phyloP scores from a whole-genome alignment of 306 rosid species.

The Rosa rugosa region DNA sequence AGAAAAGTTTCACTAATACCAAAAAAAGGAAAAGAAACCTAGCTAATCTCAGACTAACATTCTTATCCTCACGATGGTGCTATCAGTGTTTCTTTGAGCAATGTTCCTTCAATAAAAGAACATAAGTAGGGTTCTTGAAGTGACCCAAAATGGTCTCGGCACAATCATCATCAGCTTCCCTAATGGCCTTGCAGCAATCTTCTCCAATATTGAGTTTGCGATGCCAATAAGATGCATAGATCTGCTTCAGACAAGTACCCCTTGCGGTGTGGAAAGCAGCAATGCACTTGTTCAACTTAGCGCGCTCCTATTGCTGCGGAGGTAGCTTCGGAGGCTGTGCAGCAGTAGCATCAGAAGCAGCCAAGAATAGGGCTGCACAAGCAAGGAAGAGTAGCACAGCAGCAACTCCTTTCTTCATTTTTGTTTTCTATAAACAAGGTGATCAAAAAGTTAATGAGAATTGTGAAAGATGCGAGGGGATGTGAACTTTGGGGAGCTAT shows the following conservation, averaged over 20 bases:
- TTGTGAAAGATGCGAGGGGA: not conserved
- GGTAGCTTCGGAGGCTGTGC: not conserved
- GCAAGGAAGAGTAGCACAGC: not conserved
- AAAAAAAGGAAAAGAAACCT: not conserved
- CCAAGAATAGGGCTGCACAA: not conserved
- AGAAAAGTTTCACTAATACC: no score
- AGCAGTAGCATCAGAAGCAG: not conserved
- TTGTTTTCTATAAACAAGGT: not conserved
- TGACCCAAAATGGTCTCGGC: not conserved
- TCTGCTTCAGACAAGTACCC: not conserved
- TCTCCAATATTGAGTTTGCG: not conserved
- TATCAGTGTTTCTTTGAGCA: not conserved
- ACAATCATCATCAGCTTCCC: not conserved
- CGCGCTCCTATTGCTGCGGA: not conserved
- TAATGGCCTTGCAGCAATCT: conserved; percentile 6
- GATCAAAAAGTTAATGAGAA: not conserved
- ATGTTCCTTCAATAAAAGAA: not conserved
- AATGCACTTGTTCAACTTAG: not conserved
- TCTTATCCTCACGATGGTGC: not conserved
- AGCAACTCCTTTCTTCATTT: not conserved
- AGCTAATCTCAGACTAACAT: not conserved
- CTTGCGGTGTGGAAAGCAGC: not conserved
- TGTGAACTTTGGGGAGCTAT: not conserved
- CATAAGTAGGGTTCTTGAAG: not conserved
- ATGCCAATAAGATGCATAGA: not conserved